These are phyloP conservation scores for Trametes pubescens DNA, from an alignment of 1,284 basidiomycete genomes.

Conservation along the genomic window DNA sequence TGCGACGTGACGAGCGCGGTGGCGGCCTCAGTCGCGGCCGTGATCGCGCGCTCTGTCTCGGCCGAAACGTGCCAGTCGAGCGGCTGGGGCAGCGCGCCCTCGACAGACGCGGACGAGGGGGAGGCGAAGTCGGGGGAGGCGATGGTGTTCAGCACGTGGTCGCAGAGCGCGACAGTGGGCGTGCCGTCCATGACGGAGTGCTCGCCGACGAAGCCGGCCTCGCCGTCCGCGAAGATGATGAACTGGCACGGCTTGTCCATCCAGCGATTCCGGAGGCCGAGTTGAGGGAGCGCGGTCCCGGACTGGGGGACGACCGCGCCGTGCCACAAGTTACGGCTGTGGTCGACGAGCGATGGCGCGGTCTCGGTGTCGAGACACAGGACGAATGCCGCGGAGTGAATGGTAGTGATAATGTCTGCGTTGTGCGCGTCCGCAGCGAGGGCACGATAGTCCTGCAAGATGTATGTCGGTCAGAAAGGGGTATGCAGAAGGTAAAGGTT, in stretches of 20 bases:
- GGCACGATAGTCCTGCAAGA: constrained; percentile 65
- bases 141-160: constrained; percentile 75
- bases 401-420: constrained; percentile 67
- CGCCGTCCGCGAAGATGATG: constrained; percentile 80
- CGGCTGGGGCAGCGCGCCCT: constrained; percentile 43
- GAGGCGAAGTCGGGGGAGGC: constrained; percentile 66
- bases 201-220: constrained; percentile 89
- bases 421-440: constrained; percentile 68
- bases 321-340: constrained; percentile 79
- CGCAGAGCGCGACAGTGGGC: constrained; percentile 69
- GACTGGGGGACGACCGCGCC: constrained; percentile 50
- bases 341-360: constrained; percentile 61
- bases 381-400: constrained; percentile 86
- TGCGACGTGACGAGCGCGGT: constrained; percentile 72
- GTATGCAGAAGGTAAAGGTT: background rate
- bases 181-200: constrained; percentile 93
- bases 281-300: constrained; percentile 32
- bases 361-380: constrained; percentile 77
- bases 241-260: constrained; percentile 89
- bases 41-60: constrained; percentile 57
- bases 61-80: constrained; percentile 75
- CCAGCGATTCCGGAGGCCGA: constrained; percentile 76
- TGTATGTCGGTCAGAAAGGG: constrained; percentile 5
- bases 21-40: constrained; percentile 63
- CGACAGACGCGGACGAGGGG: constrained; percentile 33